These are phyloP conservation scores for Phytopythium boreale DNA, from an alignment of 352 stramenopile species.

Conservation along the genomic window DNA sequence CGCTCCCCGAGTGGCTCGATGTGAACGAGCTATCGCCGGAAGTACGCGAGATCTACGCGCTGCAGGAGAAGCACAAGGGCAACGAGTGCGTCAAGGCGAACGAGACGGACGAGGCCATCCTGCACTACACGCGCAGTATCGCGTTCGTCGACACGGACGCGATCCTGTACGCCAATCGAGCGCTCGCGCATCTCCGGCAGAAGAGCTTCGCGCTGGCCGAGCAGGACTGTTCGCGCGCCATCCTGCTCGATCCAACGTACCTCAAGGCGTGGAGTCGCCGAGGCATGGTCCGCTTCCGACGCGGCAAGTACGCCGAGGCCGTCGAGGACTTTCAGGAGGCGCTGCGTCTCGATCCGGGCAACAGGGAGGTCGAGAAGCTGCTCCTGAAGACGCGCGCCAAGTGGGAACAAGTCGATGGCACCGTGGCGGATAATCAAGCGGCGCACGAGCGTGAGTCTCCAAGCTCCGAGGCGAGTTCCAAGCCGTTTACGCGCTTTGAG, in stretches of 20 bases:
- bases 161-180: constrained; percentile 86
- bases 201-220: constrained; percentile 87
- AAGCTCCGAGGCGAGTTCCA: constrained; percentile 9
- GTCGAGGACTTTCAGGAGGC: constrained; percentile 79
- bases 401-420: constrained; percentile 61
- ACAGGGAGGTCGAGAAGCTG: constrained; percentile 76
- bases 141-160: constrained; percentile 74
- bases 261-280: constrained; percentile 84
- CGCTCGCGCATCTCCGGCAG: constrained; percentile 71
- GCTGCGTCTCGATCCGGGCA: constrained; percentile 58
- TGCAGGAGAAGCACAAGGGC: constrained; percentile 91
- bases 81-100: constrained; percentile 90
- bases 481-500: constrained; percentile 47
- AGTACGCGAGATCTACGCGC: constrained; percentile 54
- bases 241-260: constrained; percentile 82
- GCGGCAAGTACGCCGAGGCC: constrained; percentile 84
- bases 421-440: constrained; percentile 21
- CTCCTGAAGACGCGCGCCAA: constrained; percentile 73
- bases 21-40: constrained; percentile 44
- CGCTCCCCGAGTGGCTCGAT: constrained; percentile 55
- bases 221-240: constrained; percentile 75
- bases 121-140: constrained; percentile 90
- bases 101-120: constrained; percentile 82
- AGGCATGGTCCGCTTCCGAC: constrained; percentile 85
- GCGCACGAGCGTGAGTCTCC: constrained; percentile 5